Base-by-base conservation (phyloP, 805 yeast genomes). In the Wickerhamiella brachini region DNA sequence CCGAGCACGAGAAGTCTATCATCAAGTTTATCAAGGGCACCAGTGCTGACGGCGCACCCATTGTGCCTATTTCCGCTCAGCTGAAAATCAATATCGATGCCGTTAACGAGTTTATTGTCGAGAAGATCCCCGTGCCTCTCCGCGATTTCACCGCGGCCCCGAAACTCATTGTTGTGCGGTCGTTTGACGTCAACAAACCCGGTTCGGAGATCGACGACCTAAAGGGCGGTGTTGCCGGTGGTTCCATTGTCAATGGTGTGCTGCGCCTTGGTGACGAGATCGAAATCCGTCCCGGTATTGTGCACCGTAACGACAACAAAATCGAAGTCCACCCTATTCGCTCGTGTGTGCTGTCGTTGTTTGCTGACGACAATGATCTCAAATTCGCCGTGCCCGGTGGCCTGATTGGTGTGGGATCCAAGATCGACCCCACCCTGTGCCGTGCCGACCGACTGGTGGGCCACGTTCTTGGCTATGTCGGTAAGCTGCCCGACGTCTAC, bases 381-480 rank as follows among this genome's bases (percentile, higher is more conserved):
- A 93, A 93, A 69, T 93, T 90, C 64, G 99, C 99, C 53, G 98
- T 93, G 63, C 99, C 99, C 46, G 99, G 99, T 81, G 99, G 99
- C 57, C 79, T 93, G 67, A 94, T 93, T 63, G 99, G 99, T 80
- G 97, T 93, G 53, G 99, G 99, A 74, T 93, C 98, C 49, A 87
- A 86, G 71, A 95, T 93, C 59, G 99, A 93, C 71, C 99, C 99
- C 52, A 93, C 98, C 1, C 74, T 93, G 64, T 93, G 99, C 77
- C 85, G 98, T 75, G 99, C 97, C 55, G 99, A 93, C 73, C 86
- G 98, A 74, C 78, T 93, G 64, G 97, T 94, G 51, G 99, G 99
- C 62, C 98, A 93, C 74, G 98, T 93, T 55, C 95, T 94, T 54
- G 99, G 99, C 66, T 89, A 97, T 54, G 89, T 83, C 69, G 97